Base-by-base conservation (phyloP, 257 asterid species). In the Solanum peruvianum region DNA sequence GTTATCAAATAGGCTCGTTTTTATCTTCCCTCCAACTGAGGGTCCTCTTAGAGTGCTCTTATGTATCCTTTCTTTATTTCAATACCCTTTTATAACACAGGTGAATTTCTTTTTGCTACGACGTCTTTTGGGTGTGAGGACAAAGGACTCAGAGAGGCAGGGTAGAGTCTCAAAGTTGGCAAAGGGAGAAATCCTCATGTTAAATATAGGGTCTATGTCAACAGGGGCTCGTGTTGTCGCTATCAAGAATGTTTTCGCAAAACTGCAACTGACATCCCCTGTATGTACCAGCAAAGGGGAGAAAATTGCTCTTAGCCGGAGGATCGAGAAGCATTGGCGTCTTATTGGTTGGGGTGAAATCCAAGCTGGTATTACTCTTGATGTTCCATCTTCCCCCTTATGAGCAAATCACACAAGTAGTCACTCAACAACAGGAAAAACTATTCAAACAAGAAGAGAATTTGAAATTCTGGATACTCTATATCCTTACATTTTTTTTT, bases 271-370 rank as follows among this genome's bases (percentile, higher is more conserved):
- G 29, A 97, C 98, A 0, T 94, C 98, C 25, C 99, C 99, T 0
- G 99, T 97, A 82, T 97, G 99, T 92, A 97, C 99, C 73, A 95
- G 98, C 90, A 93, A 92, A 86, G 98, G 97, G 6, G 99, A 97
- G 90, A 97, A 95, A 45, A 94, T 95, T 56, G 99, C 99, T 1
- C 92, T 97, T 56, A 97, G 99, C 86, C 90, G 98, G 25, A 93
- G 99, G 86, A 95, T 97, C 13, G 99, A 97, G 88, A 94, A 97
- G 96, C 98, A 97, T 80, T 97, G 98, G 99, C 98, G 99, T 82
- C 94, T 97, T 70, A 97, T 97, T 29, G 99, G 99, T 16, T 97
- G 99, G 99, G 99, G 99, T 75, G 94, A 93, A 78, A 97, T 97
- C 85, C 98, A 94, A 87, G 98, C 98, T 41, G 99, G 99, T 44